Evolutionary conservation across 129 eudicot species (phyloP).

Genomic region (Glebionis coronaria): DNA sequence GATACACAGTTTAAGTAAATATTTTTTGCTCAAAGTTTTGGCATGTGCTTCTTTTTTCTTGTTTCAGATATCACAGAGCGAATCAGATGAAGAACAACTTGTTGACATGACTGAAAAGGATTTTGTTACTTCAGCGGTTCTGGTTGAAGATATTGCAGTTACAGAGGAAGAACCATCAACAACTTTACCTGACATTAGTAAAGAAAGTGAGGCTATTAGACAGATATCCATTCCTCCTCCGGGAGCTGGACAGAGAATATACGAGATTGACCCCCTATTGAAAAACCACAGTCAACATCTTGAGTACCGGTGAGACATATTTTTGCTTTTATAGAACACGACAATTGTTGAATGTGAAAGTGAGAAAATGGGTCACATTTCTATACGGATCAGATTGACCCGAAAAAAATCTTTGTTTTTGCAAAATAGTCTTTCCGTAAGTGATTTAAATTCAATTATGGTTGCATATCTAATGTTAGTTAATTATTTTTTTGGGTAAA

Average conservation of each 20-base stretch:
- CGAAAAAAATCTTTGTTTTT: not conserved
- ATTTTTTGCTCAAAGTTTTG: not conserved
- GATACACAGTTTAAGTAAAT: constrained; percentile 3
- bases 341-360: not conserved
- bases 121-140: constrained; percentile 30
- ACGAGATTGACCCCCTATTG: constrained; percentile 84
- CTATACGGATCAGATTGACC: not conserved
- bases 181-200: constrained; percentile 38
- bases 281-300: constrained; percentile 65
- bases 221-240: constrained; percentile 69
- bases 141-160: constrained; percentile 42
- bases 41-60: constrained; percentile 5
- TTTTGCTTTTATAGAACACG: not conserved
- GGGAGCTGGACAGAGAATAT: constrained; percentile 76
- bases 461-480: not conserved
- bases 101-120: constrained; percentile 37
- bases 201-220: constrained; percentile 48
- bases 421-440: not conserved
- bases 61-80: constrained; percentile 43
- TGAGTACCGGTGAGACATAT: constrained; percentile 66
- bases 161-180: constrained; percentile 33
- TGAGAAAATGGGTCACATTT: not conserved
- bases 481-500: too few species aligned
- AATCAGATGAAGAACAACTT: constrained; percentile 32
- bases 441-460: not conserved